phyloP scores from a whole-genome alignment of 495 filamentous ascomycete genomes.

The Xylaria scruposa region DNA sequence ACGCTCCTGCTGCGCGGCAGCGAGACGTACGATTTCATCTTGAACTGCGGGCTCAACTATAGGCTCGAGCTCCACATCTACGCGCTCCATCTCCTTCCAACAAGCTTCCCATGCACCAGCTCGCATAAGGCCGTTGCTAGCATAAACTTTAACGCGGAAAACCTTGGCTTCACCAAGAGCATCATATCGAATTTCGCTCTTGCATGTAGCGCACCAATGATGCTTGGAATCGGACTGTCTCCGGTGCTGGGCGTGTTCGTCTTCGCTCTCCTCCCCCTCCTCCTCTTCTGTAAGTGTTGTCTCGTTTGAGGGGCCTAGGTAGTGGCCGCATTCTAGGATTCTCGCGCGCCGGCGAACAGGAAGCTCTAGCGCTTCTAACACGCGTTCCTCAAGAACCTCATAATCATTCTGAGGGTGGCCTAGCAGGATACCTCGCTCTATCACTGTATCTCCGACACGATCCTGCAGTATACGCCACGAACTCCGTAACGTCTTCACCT shows the following conservation, averaged over 20 bases:
- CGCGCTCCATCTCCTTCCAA: constrained; percentile 97
- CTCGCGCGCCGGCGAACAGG: constrained; percentile 65
- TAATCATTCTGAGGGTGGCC: constrained; percentile 91
- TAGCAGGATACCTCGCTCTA: constrained; percentile 84
- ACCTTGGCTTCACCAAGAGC: constrained; percentile 57
- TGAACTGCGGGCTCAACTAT: constrained; percentile 51
- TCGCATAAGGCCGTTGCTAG: constrained; percentile 91
- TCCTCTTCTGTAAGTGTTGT: constrained; percentile 51
- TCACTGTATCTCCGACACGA: constrained; percentile 75
- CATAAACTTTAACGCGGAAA: constrained; percentile 89
- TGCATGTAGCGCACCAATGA: constrained; percentile 68
- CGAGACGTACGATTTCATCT: constrained; percentile 53
- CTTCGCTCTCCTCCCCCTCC: constrained; percentile 57
- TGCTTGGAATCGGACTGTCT: constrained; percentile 45
- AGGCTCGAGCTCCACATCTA: constrained; percentile 89
- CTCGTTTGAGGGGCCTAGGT: constrained; percentile 57
- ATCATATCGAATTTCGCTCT: constrained; percentile 57
- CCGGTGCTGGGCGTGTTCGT: constrained; percentile 48
- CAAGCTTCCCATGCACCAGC: constrained; percentile 91
- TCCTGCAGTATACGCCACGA: constrained; percentile 79
- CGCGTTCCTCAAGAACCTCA: constrained; percentile 86
- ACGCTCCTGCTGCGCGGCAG: constrained; percentile 42
- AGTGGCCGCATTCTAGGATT: constrained; percentile 82
- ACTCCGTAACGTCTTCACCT: constrained; percentile 64
- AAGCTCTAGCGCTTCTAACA: constrained; percentile 87